Base-by-base conservation (phyloP, 805 yeast genomes). In the Ogataea pini region DNA sequence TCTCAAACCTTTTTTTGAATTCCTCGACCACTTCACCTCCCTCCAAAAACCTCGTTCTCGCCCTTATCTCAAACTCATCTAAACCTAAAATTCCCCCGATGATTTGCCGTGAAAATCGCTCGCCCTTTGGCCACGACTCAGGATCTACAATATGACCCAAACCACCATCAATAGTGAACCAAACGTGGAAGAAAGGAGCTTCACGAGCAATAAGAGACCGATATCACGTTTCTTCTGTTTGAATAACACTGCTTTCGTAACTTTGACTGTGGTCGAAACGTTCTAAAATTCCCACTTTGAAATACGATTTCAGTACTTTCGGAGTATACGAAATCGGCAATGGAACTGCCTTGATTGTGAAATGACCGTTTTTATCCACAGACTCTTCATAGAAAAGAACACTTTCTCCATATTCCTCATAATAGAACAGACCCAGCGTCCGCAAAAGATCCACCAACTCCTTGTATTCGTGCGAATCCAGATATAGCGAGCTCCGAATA, bases 131-230 rank as follows among this genome's bases (percentile, higher is more conserved):
- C 82, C 82, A 78, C 2, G 1, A 36, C 0, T 53, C 48, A 47
- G 72, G 66, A 49, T 78, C 82, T 7, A 77, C 67, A 7, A 78
- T 74, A 56, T 77, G 82, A 1, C 79, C 82, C 34, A 73, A 42
- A 0, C 82, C 82, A 17, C 80, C 80, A 40, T 72, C 68, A 5
- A 72, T 38, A 16, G 63, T 62, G 43, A 74, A 60, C 82, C 82
- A 78, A 7, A 73, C 76, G 54, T 77, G 82, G 56, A 73, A 76
- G 53, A 68, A 78, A 1, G 79, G 77, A 2, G 79, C 75, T 44
- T 77, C 77, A 40, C 72, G 68, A 3, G 79, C 77, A 19, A 78
- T 65, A 12, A 64, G 56, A 4, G 61, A 50, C 27, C 68, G 60
- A 41, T 55, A 55, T 2, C 63, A 58, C 12, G 54, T 40, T 7